Base-by-base conservation (phyloP, 441 rosid genomes). In the Flueggea neowawraea region DNA sequence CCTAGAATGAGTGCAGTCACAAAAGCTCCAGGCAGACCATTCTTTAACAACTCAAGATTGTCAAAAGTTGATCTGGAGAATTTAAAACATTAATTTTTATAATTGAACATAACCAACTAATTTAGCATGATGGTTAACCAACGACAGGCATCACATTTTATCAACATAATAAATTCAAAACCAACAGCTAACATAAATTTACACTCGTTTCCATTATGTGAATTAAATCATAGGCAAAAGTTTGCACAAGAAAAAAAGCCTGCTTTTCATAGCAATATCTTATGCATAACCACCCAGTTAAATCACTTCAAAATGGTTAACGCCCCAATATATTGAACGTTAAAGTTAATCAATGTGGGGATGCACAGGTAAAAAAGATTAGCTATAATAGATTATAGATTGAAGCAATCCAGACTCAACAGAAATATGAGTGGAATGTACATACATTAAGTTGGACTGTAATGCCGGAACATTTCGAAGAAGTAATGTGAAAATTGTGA, bases 1-100 rank as follows among this genome's bases (percentile, higher is more conserved):
- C n/a, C n/a, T n/a, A n/a, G n/a, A n/a, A n/a, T n/a, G n/a, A n/a
- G n/a, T 58, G 89, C 87, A 39, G 91, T 89, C 47, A 90, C 89
- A 62, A 86, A 78, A 47, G 98, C 97, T 80, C 97, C 96, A 12
- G 97, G 89, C 66, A 90, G 76, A 62, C 98, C 97, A 67, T 83
- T 77, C 75, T 67, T 80, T 63, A 90, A 67, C 80, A 90, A 73
- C 64, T 80, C 79, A 10, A 82, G 82, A 63, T 93, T 88, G 78
- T 88, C 97, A 78, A 85, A 81, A 22, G 89, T 74, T 36, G 92
- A 88, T 66, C 97, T 90, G 89, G 54, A 58, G 62, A 67, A 68
- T 63, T 58, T 75, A 65, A 61, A 73, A 68, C 47, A 50, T 55
- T 67, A 69, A 50, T 31, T 11, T 60, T 47, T 13, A 9, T 39